A percentile compares a stretch with the other conserved stretches of the same genome.
Conservation (phyloP, 169 alveolate species). For the Babesia ovata region DNA sequence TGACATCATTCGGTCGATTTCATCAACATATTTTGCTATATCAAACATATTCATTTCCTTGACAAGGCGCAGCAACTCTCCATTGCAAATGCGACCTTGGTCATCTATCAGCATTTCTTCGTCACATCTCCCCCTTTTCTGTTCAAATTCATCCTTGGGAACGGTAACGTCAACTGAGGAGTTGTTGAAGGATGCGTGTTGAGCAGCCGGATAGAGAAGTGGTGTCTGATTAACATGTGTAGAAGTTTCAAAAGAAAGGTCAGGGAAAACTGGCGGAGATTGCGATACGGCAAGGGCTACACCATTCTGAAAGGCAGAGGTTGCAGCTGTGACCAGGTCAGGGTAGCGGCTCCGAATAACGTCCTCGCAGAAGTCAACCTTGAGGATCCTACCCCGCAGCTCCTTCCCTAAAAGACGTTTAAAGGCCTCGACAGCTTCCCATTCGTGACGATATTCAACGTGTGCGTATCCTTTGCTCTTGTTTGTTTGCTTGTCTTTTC, state of each 20-base stretch:
- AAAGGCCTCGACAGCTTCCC: constrained; percentile 66
- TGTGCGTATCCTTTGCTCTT: constrained; percentile 70
- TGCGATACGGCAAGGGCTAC: not conserved
- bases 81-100: constrained; percentile 29
- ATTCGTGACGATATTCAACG: constrained; percentile 61
- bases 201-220: not conserved
- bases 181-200: not conserved
- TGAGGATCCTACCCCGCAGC: constrained; percentile 48
- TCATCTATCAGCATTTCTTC: constrained; percentile 27
- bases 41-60: constrained; percentile 60
- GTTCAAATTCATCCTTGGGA: not conserved
- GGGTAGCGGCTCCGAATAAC: constrained; percentile 49
- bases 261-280: not conserved
- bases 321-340: constrained; percentile 46
- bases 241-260: not conserved
- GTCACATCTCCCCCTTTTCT: constrained; percentile 14
- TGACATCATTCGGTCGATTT: constrained; percentile 32
- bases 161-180: not conserved
- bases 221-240: not conserved
- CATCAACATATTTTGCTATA: constrained; percentile 34
- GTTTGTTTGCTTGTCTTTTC: constrained; percentile 59
- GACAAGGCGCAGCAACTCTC: constrained; percentile 28
- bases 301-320: constrained; percentile 7
- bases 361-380: constrained; percentile 66
- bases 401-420: constrained; percentile 62